Evolutionary conservation across 139 green algal species (phyloP).

Genomic region (Limnomonas spitsbergensis): DNA sequence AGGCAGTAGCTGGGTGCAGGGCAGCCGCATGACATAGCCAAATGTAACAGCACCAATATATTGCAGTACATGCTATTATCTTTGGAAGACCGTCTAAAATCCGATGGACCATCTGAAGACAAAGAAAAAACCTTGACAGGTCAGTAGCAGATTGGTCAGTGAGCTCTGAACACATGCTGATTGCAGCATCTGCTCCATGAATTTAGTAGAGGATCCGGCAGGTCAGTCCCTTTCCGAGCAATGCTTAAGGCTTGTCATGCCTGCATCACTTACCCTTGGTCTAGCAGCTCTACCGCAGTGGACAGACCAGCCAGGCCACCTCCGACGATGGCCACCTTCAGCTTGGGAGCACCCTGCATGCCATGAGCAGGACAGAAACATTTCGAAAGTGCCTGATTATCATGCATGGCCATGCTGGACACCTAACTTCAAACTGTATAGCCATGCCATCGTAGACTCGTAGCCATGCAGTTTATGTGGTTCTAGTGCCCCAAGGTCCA

Average conservation of each 20-base stretch:
- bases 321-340: constrained; percentile 85
- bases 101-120: too few relatives aligned
- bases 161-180: too few relatives aligned
- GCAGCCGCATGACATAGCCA: too few relatives aligned
- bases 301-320: constrained; percentile 85
- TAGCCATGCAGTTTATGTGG: not conserved
- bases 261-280: constrained; percentile 65
- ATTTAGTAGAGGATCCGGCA: too few relatives aligned
- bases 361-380: constrained; percentile 2
- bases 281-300: constrained; percentile 93
- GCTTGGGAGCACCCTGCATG: constrained; percentile 72
- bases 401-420: constrained; percentile 3
- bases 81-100: too few relatives aligned
- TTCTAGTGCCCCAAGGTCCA: too few relatives aligned
- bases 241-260: too few relatives aligned
- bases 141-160: too few relatives aligned
- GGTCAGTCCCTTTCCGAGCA: too few relatives aligned
- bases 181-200: too few relatives aligned
- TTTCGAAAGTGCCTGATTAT: not conserved
- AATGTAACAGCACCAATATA: not conserved
- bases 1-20: too few relatives aligned
- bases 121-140: too few relatives aligned
- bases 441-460: not conserved
- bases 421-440: not conserved
- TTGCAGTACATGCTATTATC: not conserved